Evolutionary conservation across 1,139 yeast species (phyloP), one percentile per base, ranked within the genome.

Genomic region (Cylindricascospora bacillispora): DNA sequence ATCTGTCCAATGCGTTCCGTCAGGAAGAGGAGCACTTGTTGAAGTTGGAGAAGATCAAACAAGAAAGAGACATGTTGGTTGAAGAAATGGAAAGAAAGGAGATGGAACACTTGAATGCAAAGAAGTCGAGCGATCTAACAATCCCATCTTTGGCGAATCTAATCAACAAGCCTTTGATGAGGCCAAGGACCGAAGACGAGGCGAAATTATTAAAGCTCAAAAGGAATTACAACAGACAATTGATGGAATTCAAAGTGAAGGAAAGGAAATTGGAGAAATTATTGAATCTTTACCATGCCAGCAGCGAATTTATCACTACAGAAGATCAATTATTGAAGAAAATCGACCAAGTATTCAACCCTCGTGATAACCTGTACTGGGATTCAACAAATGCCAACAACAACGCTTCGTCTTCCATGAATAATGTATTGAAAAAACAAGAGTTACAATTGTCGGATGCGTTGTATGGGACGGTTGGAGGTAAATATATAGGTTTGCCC

Each of bases 61-160:
- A 37, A 40, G 42, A 41, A 35, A 50, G 52, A 51, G 54, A 56
- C 31, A 45, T 54, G 37, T 44, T 52, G 32, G 45, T 49, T 36
- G 46, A 45, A 35, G 49, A 52, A 35, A 54, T 47, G 44, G 54
- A 49, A 52, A 38, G 56, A 44, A 44, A 57, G 34, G 45, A 53
- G 31, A 40, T 46, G 15, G 44, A 48, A 30, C 42, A 42, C 23
- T 13, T 43, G 20, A 37, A 43, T 25, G 31, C 43, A 26, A 28
- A 33, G 7, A 48, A 41, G 25, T 38, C 50, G 5, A 50, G 55
- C 18, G 54, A 51, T 44, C 66, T 78, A 44, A 80, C 94, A 2
- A 63, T 82, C 31, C 95, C 95, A 27, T 80, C 94, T 2, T 63
- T 85, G 39, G 86, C 79, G 44, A 64, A 70, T 25, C 65, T 77